Evolutionary conservation across 2,329 filamentous ascomycete genomes (phyloP), one percentile per base, ranked within the genome.

Genomic region (Xylariaceae sp.): DNA sequence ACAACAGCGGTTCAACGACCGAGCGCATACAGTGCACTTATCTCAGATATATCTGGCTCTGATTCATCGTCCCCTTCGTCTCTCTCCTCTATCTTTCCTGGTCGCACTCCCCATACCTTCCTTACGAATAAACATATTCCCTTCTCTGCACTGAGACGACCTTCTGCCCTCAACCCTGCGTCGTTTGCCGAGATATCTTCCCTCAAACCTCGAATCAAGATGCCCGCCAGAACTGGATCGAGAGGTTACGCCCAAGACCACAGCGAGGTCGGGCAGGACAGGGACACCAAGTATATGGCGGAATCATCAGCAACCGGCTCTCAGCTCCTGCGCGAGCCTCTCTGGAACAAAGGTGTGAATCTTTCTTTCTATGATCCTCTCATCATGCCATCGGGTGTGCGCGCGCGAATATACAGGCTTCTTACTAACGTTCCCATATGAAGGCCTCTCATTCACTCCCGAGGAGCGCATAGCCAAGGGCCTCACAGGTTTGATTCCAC

Each of bases 401-500:
- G 37, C 37, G 37, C 23, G 45, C 55, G 54, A 48, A 39, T 45
- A 11, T 51, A 37, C 54, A 30, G 13, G n/a, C 53, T 44, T 11
- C 8, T 13, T 56, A 53, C 57, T 62, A 48, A 61, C 59, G 8
- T 56, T 56, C 34, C 39, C 52, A n/a, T 54, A n/a, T 54, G n/a
- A 56, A 87, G 85, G 85, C 67, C 81, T 86, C 54, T 82, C 84
- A 47, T 88, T 87, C 71, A 82, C 79, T 11, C 84, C 84, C 39
- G 84, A 87, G 64, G 81, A 88, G 74, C 82, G 85, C 67, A 75
- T 84, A 57, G 73, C 74, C 70, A 85, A 85, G 76, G 87, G 87
- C 78, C 79, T 88, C 63, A 87, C 84, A 48, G 85, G 85, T 62
- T 80, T 88, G 67, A 76, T 88, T 62, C 85, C 85, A 54, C 84